Evolutionary conservation across 768 basidiomycete genomes (phyloP), one percentile per base, ranked within the genome.

Genomic region (Kockovaella imperatae): DNA sequence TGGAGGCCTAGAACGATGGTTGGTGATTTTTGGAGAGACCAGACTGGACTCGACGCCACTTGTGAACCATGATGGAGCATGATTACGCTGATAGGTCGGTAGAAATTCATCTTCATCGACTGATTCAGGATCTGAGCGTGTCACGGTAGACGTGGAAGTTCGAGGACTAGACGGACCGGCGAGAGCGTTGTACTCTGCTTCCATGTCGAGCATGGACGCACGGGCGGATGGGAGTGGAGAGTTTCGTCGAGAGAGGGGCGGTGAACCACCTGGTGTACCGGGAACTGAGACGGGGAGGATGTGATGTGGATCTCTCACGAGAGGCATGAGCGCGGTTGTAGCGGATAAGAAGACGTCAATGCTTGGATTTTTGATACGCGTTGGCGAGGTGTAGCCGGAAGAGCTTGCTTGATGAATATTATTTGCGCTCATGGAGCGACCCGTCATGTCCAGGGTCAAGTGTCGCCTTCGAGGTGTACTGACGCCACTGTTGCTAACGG

Each of bases 271-370:
- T 5, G 60, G 60, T 15, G 53, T 38, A 4, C 49, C 31, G 4
- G 57, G 54, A 4, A 53, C 29, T 1, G 60, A 58, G 21, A 62
- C 48, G n/a, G 60, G 60, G 10, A 62, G 31, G 31, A 62, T 54
- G 45, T 62, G 58, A 30, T 56, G 41, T 14, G 60, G 60, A 34
- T 62, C 60, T 26, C 38, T 41, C 6, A 44, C 17, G 51, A 41
- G 1, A 40, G 42, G 11, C 29, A 43, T 26, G 35, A 15, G 49
- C 45, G 23, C 35, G 40, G n/a, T n/a, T n/a, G n/a, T n/a, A n/a
- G n/a, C n/a, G n/a, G n/a, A n/a, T n/a, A n/a, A n/a, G n/a, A n/a
- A n/a, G n/a, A n/a, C n/a, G n/a, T n/a, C n/a, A n/a, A n/a, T n/a
- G n/a, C n/a, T n/a, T n/a, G n/a, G n/a, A n/a, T n/a, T n/a, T n/a